Evolutionary conservation across 2,329 filamentous ascomycete genomes (phyloP), one percentile per base, ranked within the genome.

Genomic region (Apiospora phragmitis): DNA sequence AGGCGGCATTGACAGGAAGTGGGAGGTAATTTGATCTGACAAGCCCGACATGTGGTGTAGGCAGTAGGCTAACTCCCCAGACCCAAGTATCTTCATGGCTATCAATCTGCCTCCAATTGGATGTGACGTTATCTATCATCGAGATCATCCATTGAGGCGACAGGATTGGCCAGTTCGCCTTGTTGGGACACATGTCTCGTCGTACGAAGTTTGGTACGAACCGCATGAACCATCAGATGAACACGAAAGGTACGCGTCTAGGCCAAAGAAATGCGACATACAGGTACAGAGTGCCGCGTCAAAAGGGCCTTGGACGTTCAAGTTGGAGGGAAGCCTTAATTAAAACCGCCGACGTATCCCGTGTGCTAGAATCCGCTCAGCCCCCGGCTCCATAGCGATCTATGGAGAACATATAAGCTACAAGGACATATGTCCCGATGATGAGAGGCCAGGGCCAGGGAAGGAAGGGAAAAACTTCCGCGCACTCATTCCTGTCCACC

Each of bases 291-390:
- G 14, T 35, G 51, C 51, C 51, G 51, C 51, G 51, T 59, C 51
- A 59, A 59, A n/a, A 14, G 16, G 29, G 24, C 47, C 51, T 35
- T 18, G 51, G 51, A 59, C 21, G 51, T 38, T 16, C 51, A 59
- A 32, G 51, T 62, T 38, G 32, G 55, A 38, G 55, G 14, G 24
- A 29, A 51, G 51, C 29, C 32, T 59, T 59, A 59, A 62, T 62
- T 62, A 62, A 62, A 62, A 21, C 55, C 55, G 29, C 35, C 55
- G 32, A 62, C 55, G 55, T 62, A 62, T 62, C 51, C 51, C 55
- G 32, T 62, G 32, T 38, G 32, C 55, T 62, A 62, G 32, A 62
- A 38, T 38, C 55, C 55, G 55, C 55, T 62, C 55, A 62, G 55
- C 55, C 55, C 51, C 55, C 29, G 32, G 55, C 32, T 21, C 55